A percentile compares a stretch with the other conserved stretches of the same genome.
Conservation (phyloP, 176 grass and related monocot genomes). For the Olyra latifolia region DNA sequence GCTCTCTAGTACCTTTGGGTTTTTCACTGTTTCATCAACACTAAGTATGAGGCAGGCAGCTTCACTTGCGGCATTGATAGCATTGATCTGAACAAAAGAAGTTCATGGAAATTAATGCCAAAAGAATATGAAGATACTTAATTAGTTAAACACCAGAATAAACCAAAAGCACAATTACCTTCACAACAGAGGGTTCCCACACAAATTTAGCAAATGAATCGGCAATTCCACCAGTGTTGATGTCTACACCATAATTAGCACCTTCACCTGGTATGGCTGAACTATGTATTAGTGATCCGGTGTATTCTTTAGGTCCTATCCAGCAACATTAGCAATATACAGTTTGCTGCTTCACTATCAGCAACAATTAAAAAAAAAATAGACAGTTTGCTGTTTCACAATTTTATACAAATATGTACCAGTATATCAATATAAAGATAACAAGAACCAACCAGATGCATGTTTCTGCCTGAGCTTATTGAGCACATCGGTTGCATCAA, state of each 20-base stretch:
- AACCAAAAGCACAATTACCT: slow-evolving; percentile 55
- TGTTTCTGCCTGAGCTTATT: slow-evolving; percentile 97
- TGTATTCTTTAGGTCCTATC: not conserved
- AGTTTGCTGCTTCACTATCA: not conserved
- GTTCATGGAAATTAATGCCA: not conserved
- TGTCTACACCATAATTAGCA: slow-evolving; percentile 94
- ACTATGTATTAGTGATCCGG: not conserved
- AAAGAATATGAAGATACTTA: not conserved
- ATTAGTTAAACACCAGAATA: slow-evolving; percentile 13
- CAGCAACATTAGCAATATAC: not conserved
- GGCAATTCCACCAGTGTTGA: slow-evolving; percentile 85
- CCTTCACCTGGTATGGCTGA: slow-evolving; percentile 63
- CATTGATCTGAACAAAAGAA: slow-evolving; percentile 81
- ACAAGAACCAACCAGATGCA: slow-evolving; percentile 64
- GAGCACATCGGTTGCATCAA: slow-evolving; percentile 88
- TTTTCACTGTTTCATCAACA: slow-evolving; percentile 95
- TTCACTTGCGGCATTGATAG: slow-evolving; percentile 89
- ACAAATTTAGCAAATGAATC: slow-evolving; percentile 98
- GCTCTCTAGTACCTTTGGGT: slow-evolving; percentile 77
- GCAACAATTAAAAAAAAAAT: not conserved
- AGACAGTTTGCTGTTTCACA: not conserved
- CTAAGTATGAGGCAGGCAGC: slow-evolving; percentile 89
- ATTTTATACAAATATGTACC: slow-evolving; percentile 1
- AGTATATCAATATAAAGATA: slow-evolving; percentile 18
- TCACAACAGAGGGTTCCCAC: slow-evolving; percentile 99